Percentiles rank a stretch among this genome's conserved stretches.
phyloP scores from a whole-genome alignment of 2,329 filamentous ascomycete species.

The Nigrograna mackinnonii region DNA sequence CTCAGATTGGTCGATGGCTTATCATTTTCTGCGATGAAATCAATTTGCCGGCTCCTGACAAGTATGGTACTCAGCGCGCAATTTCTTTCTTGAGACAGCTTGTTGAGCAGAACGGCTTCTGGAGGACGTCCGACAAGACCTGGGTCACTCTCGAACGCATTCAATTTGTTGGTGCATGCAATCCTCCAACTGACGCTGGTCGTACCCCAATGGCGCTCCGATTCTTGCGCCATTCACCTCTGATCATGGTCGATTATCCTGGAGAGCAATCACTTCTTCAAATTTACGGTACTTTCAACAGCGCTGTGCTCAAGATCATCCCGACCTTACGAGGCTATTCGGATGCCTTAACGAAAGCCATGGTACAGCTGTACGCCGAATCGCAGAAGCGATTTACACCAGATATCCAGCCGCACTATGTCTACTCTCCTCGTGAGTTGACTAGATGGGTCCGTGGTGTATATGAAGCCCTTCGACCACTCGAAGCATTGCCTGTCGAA shows the following conservation, averaged over 20 bases:
- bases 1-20: constrained; percentile 95
- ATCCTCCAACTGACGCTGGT: constrained; percentile 95
- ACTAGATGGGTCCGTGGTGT: constrained; percentile 97
- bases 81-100: constrained; percentile 97
- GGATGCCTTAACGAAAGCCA: constrained; percentile 90
- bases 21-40: constrained; percentile 99
- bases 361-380: constrained; percentile 95
- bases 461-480: constrained; percentile 92
- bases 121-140: constrained; percentile 94
- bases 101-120: constrained; percentile 98
- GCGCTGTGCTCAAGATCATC: constrained; percentile 93
- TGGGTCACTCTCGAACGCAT: constrained; percentile 98
- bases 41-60: constrained; percentile 96
- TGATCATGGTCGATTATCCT: constrained; percentile 99
- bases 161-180: constrained; percentile 98
- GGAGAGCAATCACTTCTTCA: constrained; percentile 92
- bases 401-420: constrained; percentile 96
- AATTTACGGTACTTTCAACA: constrained; percentile 99
- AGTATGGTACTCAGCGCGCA: constrained; percentile 94
- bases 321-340: constrained; percentile 93
- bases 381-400: constrained; percentile 95
- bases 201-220: constrained; percentile 91
- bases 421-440: constrained; percentile 98
- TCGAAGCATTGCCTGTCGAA: constrained; percentile 86
- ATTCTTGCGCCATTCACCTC: constrained; percentile 94